These are phyloP conservation scores for Pythium biforme DNA, from an alignment of 352 stramenopile species.

Conservation along the genomic window DNA sequence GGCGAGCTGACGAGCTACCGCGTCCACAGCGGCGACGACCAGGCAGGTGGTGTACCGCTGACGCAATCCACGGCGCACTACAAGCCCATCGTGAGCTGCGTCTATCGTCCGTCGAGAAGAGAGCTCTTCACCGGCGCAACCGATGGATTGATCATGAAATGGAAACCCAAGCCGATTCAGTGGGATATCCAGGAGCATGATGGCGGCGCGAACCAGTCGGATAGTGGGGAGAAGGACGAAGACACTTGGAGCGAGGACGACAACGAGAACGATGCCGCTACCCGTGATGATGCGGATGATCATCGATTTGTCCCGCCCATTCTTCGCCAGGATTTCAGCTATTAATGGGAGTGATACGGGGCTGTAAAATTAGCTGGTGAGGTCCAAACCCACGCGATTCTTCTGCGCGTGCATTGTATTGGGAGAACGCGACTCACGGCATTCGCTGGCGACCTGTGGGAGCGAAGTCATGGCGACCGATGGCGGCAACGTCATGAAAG, in stretches of 20 bases:
- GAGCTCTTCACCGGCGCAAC: conserved; percentile 62
- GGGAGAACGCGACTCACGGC: background rate
- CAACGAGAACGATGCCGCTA: conserved; percentile 16
- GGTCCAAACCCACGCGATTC: background rate
- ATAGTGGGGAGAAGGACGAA: conserved; percentile 20
- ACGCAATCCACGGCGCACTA: conserved; percentile 53
- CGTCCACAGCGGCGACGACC: conserved; percentile 47
- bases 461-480: conserved; percentile 6
- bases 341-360: conserved; percentile 17
- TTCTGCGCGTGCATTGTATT: too few species aligned
- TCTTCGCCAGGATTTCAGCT: conserved; percentile 32
- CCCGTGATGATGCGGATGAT: background rate
- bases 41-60: conserved; percentile 17
- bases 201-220: background rate
- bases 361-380: conserved; percentile 10
- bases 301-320: conserved; percentile 66
- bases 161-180: conserved; percentile 36
- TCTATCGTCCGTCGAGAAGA: conserved; percentile 50
- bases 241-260: conserved; percentile 66
- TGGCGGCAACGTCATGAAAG: conserved; percentile 25
- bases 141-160: conserved; percentile 75
- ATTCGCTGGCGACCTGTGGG: background rate
- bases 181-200: conserved; percentile 20
- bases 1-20: conserved; percentile 50
- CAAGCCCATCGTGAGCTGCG: conserved; percentile 51